Base-by-base conservation (phyloP, 2,329 filamentous ascomycete genomes). In the Exserohilum turcica region DNA sequence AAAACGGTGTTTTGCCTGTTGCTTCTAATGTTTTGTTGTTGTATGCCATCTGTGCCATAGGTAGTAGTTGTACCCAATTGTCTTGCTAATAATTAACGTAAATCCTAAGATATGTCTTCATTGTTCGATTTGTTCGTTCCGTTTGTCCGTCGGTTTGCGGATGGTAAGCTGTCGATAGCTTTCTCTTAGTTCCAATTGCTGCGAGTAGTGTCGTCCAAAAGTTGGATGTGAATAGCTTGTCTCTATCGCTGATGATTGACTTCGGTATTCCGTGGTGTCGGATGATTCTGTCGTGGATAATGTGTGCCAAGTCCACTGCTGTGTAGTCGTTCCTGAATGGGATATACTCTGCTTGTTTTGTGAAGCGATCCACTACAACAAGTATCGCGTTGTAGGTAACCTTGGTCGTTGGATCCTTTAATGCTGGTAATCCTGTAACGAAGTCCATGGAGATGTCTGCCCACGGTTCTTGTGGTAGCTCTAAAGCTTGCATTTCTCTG, bases 181-280 rank as follows among this genome's bases (percentile, higher is more conserved):
- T 33, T 13, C 15, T 33, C 16, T 37, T 37, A 37, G 19, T 19
- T 7, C 16, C 36, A 24, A 38, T 9, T 35, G 27, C 35, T 24
- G 10, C 42, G 24, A 44, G n/a, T 4, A 44, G 35, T 31, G 19
- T 44, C 7, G 19, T 10, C 18, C 35, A 44, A 24, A 35, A 44
- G 6, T 44, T 44, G 9, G 19, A 44, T 7, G 10, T 44, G 35
- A 44, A 44, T 35, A 45, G 21, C 16, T 43, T 32, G n/a, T 43
- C 10, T 31, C 13, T 10, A 33, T 43, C 19, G 9, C 15, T 43
- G n/a, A 33, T 33, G 12, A 43, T 24, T 19, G 33, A n/a, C 29
- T 43, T 43, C 15, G 24, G 10, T 35, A 19, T 38, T 19, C 15
- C n/a, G 10, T 46, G 29, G 13, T 31, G 29, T 13, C 38, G 38